Conservation (phyloP, 2,329 filamentous ascomycete species). For the Sporothrix globosa region DNA sequence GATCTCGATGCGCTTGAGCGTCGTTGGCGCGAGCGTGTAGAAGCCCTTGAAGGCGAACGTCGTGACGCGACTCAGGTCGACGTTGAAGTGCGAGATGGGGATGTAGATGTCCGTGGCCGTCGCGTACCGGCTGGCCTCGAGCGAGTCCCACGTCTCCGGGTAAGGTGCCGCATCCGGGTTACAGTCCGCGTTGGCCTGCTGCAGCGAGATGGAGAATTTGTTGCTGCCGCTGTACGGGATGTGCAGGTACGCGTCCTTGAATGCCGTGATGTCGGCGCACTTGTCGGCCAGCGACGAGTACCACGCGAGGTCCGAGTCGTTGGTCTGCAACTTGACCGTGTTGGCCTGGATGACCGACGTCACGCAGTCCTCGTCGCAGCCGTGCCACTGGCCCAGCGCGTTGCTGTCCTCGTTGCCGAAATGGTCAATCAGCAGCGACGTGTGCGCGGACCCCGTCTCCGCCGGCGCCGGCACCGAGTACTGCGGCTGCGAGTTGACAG, state of each 20-base stretch:
- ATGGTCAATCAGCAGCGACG: conserved; percentile 62
- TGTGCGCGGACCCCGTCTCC: conserved; percentile 47
- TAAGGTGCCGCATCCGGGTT: conserved; percentile 59
- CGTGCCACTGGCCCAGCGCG: conserved; percentile 66
- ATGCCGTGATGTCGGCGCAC: conserved; percentile 60
- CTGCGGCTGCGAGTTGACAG: conserved; percentile 38
- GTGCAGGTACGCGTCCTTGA: conserved; percentile 64
- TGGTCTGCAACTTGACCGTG: conserved; percentile 60
- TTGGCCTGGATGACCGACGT: conserved; percentile 49
- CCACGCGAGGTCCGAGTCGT: conserved; percentile 52
- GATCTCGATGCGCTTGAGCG: conserved; percentile 63
- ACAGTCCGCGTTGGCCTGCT: conserved; percentile 67
- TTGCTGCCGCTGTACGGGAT: conserved; percentile 65
- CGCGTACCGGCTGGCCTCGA: conserved; percentile 65
- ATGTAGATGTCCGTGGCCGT: conserved; percentile 64
- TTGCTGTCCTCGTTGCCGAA: conserved; percentile 60
- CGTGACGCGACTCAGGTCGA: conserved; percentile 59
- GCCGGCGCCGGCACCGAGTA: conserved; percentile 55
- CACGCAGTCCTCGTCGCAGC: conserved; percentile 61
- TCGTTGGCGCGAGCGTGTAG: conserved; percentile 56
- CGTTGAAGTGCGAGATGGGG: conserved; percentile 67
- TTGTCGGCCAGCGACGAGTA: conserved; percentile 46
- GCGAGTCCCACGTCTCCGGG: conserved; percentile 68
- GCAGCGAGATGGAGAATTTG: conserved; percentile 65
- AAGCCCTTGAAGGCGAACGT: conserved; percentile 68